phyloP scores from a whole-genome alignment of 2,329 filamentous ascomycete species.

The Fusarium euwallaceae region DNA sequence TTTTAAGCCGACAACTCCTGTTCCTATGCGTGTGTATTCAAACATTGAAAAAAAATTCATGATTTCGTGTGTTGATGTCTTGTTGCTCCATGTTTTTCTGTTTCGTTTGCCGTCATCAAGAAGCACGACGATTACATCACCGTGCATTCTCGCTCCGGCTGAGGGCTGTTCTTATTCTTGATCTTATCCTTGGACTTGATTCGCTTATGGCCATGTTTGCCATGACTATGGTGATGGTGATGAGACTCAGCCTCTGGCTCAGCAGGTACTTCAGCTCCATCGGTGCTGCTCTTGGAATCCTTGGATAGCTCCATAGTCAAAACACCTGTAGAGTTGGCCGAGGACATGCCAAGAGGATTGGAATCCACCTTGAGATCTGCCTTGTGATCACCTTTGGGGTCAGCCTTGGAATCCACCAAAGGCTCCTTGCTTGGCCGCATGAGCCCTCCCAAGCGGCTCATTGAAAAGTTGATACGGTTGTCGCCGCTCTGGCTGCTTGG shows the following conservation, averaged over 20 bases:
- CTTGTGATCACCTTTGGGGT: slow-evolving; percentile 21
- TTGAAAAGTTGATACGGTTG: slow-evolving; percentile 68
- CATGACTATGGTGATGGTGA: slow-evolving; percentile 31
- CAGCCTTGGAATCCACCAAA: slow-evolving; percentile 32
- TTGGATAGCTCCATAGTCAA: slow-evolving; percentile 40
- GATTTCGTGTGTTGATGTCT: slow-evolving; percentile 1
- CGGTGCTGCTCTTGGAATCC: slow-evolving; percentile 28
- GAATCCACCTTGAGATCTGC: slow-evolving; percentile 35
- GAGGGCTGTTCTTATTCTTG: slow-evolving; percentile 52
- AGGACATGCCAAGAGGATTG: slow-evolving; percentile 43
- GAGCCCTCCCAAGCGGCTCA: slow-evolving; percentile 67
- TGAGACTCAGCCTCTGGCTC: slow-evolving; percentile 41
- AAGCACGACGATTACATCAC: slow-evolving; percentile 56
- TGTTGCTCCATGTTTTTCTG: not conserved
- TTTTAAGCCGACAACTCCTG: slow-evolving; percentile 29
- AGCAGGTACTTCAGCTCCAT: slow-evolving; percentile 37
- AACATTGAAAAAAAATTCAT: slow-evolving; percentile 14
- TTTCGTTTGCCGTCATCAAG: not conserved
- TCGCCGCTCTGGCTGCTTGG: slow-evolving; percentile 71
- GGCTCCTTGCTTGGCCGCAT: slow-evolving; percentile 66
- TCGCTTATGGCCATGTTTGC: slow-evolving; percentile 53
- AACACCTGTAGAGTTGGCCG: slow-evolving; percentile 44
- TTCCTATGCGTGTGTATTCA: slow-evolving; percentile 26
- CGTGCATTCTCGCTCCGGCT: slow-evolving; percentile 62
- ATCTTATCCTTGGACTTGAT: slow-evolving; percentile 56